Evolutionary conservation across 106 monocot genomes (phyloP).

Genomic region (Dendrobium huoshanense): DNA sequence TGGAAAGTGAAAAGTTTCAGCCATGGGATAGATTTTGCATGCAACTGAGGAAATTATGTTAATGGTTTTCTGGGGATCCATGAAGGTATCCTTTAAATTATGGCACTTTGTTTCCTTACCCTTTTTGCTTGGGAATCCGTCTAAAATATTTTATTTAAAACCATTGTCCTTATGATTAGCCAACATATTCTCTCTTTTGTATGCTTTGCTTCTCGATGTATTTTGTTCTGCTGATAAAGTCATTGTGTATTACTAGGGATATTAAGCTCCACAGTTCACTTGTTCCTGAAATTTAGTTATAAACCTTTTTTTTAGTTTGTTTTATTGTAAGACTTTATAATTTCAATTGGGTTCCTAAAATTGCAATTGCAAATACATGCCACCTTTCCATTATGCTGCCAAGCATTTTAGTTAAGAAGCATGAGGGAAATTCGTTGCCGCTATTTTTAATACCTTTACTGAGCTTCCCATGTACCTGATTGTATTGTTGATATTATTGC

Average conservation of each 20-base stretch:
- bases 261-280: neutral
- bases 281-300: neutral
- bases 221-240: too few species aligned
- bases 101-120: neutral
- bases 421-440: neutral
- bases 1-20: slow-evolving; percentile 31
- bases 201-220: neutral
- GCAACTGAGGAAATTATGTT: slow-evolving; percentile 7
- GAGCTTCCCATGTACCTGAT: too few species aligned
- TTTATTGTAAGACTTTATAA: neutral
- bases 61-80: neutral
- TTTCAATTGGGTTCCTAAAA: neutral
- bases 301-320: neutral
- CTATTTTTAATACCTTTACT: neutral
- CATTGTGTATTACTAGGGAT: too few species aligned
- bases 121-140: neutral
- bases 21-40: slow-evolving; percentile 14
- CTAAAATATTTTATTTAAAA: neutral
- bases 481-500: too few species aligned
- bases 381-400: neutral
- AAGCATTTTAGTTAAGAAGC: neutral
- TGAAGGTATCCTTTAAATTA: neutral
- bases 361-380: neutral
- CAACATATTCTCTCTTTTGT: neutral
- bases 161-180: neutral